Evolutionary conservation across 441 rosid species (phyloP), one percentile per base, ranked within the genome.

Genomic region (Eugenia klotzschiana): DNA sequence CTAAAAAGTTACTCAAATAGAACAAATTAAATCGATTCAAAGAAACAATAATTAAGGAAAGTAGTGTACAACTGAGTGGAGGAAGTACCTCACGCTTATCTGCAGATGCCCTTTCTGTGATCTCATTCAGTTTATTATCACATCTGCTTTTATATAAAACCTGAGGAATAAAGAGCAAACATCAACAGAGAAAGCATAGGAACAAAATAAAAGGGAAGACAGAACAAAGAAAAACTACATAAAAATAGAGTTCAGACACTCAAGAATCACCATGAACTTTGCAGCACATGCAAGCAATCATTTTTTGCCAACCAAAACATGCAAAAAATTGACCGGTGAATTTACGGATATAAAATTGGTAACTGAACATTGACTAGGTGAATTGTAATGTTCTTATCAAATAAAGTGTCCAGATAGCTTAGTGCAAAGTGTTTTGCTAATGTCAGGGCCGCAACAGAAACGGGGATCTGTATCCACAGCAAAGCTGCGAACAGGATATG

Each of bases 71-170:
- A 73, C 83, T 57, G 52, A 83, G 33, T 73, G 53, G 50, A 82
- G 85, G 82, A 54, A 82, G 77, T 89, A 97, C 99, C 98, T 97
- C 99, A 51, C 92, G 94, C 91, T 93, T 97, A 87, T 97, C 98
- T 85, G 98, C 94, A 49, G 91, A 84, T 87, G 98, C 99, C 90
- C 98, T 94, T 88, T 97, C 99, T 1, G 92, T 91, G 86, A 97
- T 97, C 89, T 97, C 99, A 87, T 97, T 95, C 84, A 95, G 86
- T 87, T 93, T 93, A 88, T 94, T 97, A 86, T 95, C 99, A 86
- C 99, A 97, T 89, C 99, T 94, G 89, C 97, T 97, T 89, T 91
- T 97, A 86, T 92, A 95, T 55, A 97, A 86, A 88, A 97, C 96
- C 98, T 95, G 90, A 83, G 51, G 85, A 83, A 79, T 46, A 81